A percentile compares a stretch with the other conserved stretches of the same genome.
Evolutionary conservation across 192 early-diverging fungal genomes (phyloP).

Genomic region (Dissophora ornata): DNA sequence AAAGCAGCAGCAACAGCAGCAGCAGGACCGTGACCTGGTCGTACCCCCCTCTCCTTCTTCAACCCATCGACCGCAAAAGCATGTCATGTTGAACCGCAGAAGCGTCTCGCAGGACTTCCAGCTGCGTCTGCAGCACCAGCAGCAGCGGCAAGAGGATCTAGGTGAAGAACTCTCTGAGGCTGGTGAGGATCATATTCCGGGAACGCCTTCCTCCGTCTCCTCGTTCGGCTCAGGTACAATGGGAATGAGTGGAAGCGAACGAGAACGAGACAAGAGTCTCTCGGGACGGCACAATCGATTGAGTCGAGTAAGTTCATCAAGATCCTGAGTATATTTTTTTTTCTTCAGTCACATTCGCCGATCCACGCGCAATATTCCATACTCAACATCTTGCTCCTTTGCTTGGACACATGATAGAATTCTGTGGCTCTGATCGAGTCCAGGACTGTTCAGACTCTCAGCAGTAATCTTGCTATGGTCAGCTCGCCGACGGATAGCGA

Average conservation of each 20-base stretch:
- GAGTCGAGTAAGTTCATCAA: slow-evolving; percentile 30
- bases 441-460: slow-evolving; percentile 37
- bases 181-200: slow-evolving; percentile 38
- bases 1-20: slow-evolving; percentile 1
- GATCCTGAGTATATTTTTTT: no score
- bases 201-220: slow-evolving; percentile 40
- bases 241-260: slow-evolving; percentile 14
- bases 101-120: slow-evolving; percentile 46
- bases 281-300: slow-evolving; percentile 20
- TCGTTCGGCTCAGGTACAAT: slow-evolving; percentile 40
- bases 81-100: slow-evolving; percentile 47
- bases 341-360: no score
- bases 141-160: slow-evolving; percentile 36
- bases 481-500: slow-evolving; percentile 46
- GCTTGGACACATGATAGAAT: slow-evolving; percentile 9
- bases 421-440: slow-evolving; percentile 45
- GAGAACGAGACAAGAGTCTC: slow-evolving; percentile 16
- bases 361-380: no score
- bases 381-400: not conserved
- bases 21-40: slow-evolving; percentile 16
- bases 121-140: slow-evolving; percentile 36
- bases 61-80: slow-evolving; percentile 24
- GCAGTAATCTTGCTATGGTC: slow-evolving; percentile 53
- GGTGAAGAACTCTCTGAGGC: slow-evolving; percentile 44
- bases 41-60: slow-evolving; percentile 45